A percentile compares a stretch with the other conserved stretches of the same genome.
Conservation (phyloP, 768 basidiomycete genomes). For the Trametes coccinea region DNA sequence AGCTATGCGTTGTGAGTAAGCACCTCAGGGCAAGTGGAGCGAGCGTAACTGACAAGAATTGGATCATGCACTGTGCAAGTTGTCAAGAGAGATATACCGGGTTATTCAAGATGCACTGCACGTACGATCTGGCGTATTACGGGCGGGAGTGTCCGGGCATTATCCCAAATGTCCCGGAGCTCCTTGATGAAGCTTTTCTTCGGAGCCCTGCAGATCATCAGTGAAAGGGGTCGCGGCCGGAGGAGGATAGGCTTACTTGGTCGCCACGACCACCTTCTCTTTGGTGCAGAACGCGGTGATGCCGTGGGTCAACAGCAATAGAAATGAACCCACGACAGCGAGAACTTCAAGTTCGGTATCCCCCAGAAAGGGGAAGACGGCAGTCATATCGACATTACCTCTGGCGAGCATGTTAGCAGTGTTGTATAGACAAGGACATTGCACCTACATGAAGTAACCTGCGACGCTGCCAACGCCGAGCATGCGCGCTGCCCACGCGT, state of each 20-base stretch:
- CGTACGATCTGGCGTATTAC: slow-evolving; percentile 81
- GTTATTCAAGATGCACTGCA: slow-evolving; percentile 21
- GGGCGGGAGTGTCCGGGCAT: slow-evolving; percentile 65
- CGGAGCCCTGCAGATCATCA: slow-evolving; percentile 25
- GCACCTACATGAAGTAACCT: slow-evolving; percentile 82
- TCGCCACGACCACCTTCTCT: slow-evolving; percentile 69
- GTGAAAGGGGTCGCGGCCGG: too few relatives aligned
- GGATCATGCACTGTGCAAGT: slow-evolving; percentile 61
- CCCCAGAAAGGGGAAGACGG: slow-evolving; percentile 72
- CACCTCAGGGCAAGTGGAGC: background rate
- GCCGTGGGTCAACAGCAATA: slow-evolving; percentile 67
- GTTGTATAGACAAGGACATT: background rate
- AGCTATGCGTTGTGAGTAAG: slow-evolving; percentile 39
- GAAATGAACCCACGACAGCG: slow-evolving; percentile 67
- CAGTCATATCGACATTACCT: slow-evolving; percentile 77
- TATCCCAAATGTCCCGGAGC: slow-evolving; percentile 68
- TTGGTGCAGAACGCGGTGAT: slow-evolving; percentile 61
- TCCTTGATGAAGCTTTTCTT: slow-evolving; percentile 43
- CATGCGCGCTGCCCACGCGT: slow-evolving; percentile 97
- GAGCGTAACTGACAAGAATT: slow-evolving; percentile 64
- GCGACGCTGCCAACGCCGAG: slow-evolving; percentile 80
- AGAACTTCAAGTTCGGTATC: slow-evolving; percentile 79
- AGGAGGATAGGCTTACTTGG: slow-evolving; percentile 36
- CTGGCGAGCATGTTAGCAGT: slow-evolving; percentile 39
- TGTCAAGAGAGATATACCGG: background rate